phyloP scores from a whole-genome alignment of 2,329 filamentous ascomycete species.

The Aspergillus thermomutatus region DNA sequence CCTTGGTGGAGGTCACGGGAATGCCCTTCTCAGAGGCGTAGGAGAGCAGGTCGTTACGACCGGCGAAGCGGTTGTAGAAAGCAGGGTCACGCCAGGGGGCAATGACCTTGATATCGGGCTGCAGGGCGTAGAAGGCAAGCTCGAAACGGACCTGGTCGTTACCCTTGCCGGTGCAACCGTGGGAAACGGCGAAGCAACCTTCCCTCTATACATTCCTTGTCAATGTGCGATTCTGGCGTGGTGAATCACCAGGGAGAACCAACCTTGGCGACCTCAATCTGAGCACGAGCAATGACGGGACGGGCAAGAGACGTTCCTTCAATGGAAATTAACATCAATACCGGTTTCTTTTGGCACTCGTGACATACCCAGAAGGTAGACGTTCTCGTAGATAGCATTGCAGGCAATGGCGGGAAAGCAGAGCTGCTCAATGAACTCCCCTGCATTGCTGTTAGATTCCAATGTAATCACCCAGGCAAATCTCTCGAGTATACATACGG shows the following conservation, averaged over 20 bases:
- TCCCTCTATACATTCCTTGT: constrained; percentile 32
- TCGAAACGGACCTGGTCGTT: constrained; percentile 51
- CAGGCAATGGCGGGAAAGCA: constrained; percentile 69
- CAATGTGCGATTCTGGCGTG: neutral
- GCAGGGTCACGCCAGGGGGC: constrained; percentile 49
- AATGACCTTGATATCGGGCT: constrained; percentile 48
- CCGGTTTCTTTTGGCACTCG: constrained; percentile 9
- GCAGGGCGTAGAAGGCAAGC: constrained; percentile 48
- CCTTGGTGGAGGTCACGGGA: constrained; percentile 47
- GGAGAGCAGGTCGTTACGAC: constrained; percentile 48
- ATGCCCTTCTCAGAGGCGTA: constrained; percentile 47
- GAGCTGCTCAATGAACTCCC: constrained; percentile 76
- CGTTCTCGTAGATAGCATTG: constrained; percentile 65
- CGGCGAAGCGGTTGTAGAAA: constrained; percentile 49
- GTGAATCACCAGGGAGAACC: neutral
- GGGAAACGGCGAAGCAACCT: constrained; percentile 42
- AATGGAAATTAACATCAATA: constrained; percentile 3
- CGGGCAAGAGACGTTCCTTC: constrained; percentile 41
- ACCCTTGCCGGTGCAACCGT: constrained; percentile 48
- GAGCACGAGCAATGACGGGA: constrained; percentile 47
- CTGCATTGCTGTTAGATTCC: neutral
- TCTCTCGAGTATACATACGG: constrained; percentile 21
- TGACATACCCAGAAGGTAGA: constrained; percentile 54
- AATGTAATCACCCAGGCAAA: neutral
- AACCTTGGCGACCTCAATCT: constrained; percentile 34